Evolutionary conservation across 2,329 filamentous ascomycete species (phyloP), one percentile per base, ranked within the genome.

Genomic region (Phoma sp.): DNA sequence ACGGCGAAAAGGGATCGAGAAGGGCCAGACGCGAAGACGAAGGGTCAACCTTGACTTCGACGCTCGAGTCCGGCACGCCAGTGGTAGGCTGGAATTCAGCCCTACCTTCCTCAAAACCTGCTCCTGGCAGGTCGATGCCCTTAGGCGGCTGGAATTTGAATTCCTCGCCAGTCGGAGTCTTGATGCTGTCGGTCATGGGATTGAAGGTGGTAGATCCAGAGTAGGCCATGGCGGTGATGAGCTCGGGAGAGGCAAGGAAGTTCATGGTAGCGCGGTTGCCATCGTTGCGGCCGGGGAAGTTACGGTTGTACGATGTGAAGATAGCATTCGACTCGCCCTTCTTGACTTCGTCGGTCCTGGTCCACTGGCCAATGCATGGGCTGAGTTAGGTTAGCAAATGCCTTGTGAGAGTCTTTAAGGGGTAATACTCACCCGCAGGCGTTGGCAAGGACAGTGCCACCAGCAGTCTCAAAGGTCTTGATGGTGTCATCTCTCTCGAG

Each of bases 211-310:
- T 98, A 48, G 85, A 86, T 48, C 95, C 95, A 37, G 93, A 89
- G 77, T 96, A 99, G 10, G 91, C 86, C 87, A 99, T 93, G 45
- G 95, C 95, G 4, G 95, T 98, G 59, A 99, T 95, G 53, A 99
- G 86, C 77, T 99, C 95, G 6, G 95, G 95, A 0, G 93, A 97
- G 8, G 95, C 93, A 47, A 99, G 85, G 80, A 99, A 99, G 82
- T 98, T 99, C 93, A 98, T 97, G 7, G 95, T 99, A 37, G 89
- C 88, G 22, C 90, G 88, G 80, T 99, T 99, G 59, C 95, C 95
- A 71, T 99, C 95, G 75, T 99, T 99, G 62, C 95, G 90, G 57
- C 91, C 93, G 45, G 90, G 90, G 82, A 99, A 99, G 79, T 99
- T 99, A 57, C 95, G 90, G 83, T 99, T 99, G 81, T 97, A 99